Base-by-base conservation (phyloP, 495 filamentous ascomycete genomes). In the Penicillium angulare region DNA sequence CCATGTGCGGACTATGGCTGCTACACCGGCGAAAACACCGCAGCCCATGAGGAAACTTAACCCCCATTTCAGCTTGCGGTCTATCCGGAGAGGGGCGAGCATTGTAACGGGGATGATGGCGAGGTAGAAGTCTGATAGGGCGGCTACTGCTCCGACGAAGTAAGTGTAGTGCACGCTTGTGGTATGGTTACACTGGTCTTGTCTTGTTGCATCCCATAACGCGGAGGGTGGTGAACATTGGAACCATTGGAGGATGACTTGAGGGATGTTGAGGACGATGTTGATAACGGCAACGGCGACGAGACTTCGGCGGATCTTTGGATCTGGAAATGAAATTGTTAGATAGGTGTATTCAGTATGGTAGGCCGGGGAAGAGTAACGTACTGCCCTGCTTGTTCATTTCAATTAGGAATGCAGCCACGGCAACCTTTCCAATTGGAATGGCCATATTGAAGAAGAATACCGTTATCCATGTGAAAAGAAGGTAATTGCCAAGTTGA, bases 391-490 rank as follows among this genome's bases (percentile, higher is more conserved):
- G 60, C 24, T 35, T 33, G 34, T 60, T 63, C 60, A 63, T 63
- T 13, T 63, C 60, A 47, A 63, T 60, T 34, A 63, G 31, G n/a
- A 63, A 63, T 10, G 57, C 56, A 2, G 53, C 50, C 9, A 63
- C 60, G 1, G 60, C 60, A 3, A 63, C 60, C 38, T 63, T 63
- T 24, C 60, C 60, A 21, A 53, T 60, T 0, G 60, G 60, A 47
- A 63, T 63, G 3, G 56, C 60, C 18, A 63, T 35, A 40, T 63
- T 63, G 48, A 63, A 63, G 32, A 63, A 63, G 43, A 63, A 63
- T 6, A 63, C 60, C 5, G 60, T 63, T 21, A 60, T 54, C 60
- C 60, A 63, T 21, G 60, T 63, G 36, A 57, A 63, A 6, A 63
- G 45, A 24, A 63, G 57, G 27, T 57, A 63, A 21, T 63, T 57